Evolutionary conservation across 2,329 filamentous ascomycete genomes (phyloP).

Genomic region (Alternaria triticina): DNA sequence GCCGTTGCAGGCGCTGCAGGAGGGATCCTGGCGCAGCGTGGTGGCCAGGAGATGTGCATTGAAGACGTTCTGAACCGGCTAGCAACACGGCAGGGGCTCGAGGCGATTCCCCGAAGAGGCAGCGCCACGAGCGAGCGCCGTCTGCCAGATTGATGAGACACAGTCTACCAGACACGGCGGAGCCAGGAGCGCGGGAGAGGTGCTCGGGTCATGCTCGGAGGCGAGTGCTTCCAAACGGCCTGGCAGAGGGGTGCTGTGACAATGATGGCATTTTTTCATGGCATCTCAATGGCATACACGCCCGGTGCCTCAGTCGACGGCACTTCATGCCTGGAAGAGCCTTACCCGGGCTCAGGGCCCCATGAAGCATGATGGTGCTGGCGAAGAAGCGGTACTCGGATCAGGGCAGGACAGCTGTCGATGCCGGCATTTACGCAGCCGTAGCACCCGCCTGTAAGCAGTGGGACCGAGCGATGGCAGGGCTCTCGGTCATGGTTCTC

Average conservation of each 20-base stretch:
- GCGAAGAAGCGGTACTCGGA: constrained; percentile 36
- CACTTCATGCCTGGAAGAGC: constrained; percentile 40
- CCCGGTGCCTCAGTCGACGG: constrained; percentile 26
- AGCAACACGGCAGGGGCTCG: constrained; percentile 38
- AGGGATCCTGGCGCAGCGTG: constrained; percentile 43
- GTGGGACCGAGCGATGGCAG: constrained; percentile 34
- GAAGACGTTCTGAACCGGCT: constrained; percentile 40
- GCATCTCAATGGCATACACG: constrained; percentile 22
- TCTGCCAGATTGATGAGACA: constrained; percentile 44
- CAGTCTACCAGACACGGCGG: constrained; percentile 27
- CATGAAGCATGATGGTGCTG: constrained; percentile 33
- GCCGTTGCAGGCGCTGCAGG: constrained; percentile 48
- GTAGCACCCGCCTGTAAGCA: constrained; percentile 47
- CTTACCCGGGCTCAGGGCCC: constrained; percentile 29
- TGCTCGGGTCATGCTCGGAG: constrained; percentile 30
- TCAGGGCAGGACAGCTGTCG: constrained; percentile 40
- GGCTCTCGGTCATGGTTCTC: constrained; percentile 34
- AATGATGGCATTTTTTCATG: constrained; percentile 5
- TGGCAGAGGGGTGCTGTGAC: background rate
- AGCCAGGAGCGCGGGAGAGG: constrained; percentile 36
- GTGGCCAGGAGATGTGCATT: constrained; percentile 47
- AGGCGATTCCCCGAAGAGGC: constrained; percentile 41
- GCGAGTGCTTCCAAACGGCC: constrained; percentile 13
- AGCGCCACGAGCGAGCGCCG: constrained; percentile 42
- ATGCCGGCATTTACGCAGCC: constrained; percentile 43